Evolutionary conservation across 306 rosid genomes (phyloP).

Genomic region (Cicer cuneatum): DNA sequence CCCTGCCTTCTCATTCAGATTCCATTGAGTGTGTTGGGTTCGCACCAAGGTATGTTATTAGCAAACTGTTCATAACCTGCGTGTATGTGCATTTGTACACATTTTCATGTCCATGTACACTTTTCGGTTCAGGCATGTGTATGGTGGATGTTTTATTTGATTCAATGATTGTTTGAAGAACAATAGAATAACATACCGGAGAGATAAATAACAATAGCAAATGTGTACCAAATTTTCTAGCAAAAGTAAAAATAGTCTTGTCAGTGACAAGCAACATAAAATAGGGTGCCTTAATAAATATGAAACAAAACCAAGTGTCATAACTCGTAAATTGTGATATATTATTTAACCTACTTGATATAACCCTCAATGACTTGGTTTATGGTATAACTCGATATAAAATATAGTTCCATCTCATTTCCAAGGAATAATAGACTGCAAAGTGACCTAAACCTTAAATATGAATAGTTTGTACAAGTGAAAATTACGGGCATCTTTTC

Average conservation of each 20-base stretch:
- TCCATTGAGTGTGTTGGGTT: slow-evolving; percentile 82
- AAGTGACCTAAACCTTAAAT: slow-evolving; percentile 18
- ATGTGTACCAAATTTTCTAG: no score
- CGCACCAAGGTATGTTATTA: slow-evolving; percentile 65
- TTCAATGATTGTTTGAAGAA: background rate
- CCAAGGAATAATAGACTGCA: slow-evolving; percentile 8
- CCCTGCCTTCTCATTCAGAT: slow-evolving; percentile 68
- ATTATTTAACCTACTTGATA: slow-evolving; percentile 6
- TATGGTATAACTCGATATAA: background rate
- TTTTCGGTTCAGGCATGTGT: background rate
- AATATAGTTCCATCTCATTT: slow-evolving; percentile 15
- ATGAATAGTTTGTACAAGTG: background rate
- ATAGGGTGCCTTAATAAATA: background rate
- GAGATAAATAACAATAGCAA: background rate
- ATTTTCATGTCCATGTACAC: slow-evolving; percentile 18
- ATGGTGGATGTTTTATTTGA: slow-evolving; percentile 15
- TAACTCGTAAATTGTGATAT: background rate
- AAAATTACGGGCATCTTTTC: slow-evolving; percentile 11
- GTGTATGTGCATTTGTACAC: slow-evolving; percentile 22
- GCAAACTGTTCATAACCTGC: slow-evolving; percentile 29
- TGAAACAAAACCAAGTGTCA: background rate
- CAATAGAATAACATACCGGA: background rate
- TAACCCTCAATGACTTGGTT: background rate
- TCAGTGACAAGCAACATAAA: slow-evolving; percentile 5
- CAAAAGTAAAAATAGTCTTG: no score